These are phyloP conservation scores for Miamiensis avidus DNA, from an alignment of 169 alveolate species.

Conservation along the genomic window DNA sequence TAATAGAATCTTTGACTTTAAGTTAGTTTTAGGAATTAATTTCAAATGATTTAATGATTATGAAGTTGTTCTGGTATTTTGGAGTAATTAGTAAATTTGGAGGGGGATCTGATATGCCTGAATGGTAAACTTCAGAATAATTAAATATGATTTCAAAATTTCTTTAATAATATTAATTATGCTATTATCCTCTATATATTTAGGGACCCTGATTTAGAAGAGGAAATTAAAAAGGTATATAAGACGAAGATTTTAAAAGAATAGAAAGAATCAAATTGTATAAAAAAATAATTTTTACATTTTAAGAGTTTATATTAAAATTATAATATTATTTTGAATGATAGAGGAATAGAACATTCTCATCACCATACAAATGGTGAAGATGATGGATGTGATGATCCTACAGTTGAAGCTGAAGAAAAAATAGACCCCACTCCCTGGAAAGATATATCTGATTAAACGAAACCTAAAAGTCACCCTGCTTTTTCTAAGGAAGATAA, in stretches of 20 bases:
- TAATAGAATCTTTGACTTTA: not conserved
- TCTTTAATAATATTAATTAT: no score
- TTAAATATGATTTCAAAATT: no score
- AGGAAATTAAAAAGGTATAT: not conserved
- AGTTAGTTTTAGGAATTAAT: no score
- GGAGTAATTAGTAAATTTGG: not conserved
- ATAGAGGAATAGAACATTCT: not conserved
- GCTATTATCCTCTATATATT: no score
- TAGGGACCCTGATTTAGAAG: not conserved
- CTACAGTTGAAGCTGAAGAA: not conserved
- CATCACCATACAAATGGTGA: not conserved
- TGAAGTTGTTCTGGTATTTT: no score
- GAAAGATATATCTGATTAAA: no score
- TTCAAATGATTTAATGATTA: not conserved
- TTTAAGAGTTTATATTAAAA: no score
- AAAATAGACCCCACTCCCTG: no score
- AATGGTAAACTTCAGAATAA: no score
- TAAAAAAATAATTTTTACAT: no score
- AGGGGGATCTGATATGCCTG: not conserved
- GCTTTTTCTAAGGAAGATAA: not conserved
- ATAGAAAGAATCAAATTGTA: not conserved
- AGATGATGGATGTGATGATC: not conserved
- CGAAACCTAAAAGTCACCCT: no score
- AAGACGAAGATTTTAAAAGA: not conserved
- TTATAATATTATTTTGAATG: no score